Evolutionary conservation across 805 yeast species (phyloP).

Genomic region (Blastobotrys mokoenaii): DNA sequence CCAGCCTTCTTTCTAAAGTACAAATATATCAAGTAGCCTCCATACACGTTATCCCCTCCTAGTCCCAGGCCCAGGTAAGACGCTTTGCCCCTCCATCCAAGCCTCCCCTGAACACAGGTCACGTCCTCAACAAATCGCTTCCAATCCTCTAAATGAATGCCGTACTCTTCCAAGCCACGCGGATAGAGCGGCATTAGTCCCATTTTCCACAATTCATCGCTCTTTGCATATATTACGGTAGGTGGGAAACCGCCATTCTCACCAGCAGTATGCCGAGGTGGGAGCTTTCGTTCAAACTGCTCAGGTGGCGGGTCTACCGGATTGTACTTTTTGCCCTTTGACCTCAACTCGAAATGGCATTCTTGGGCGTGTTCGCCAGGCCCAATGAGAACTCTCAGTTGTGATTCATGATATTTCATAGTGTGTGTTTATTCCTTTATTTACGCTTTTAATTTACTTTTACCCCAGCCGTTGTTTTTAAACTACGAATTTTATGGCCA

Average conservation of each 20-base stretch:
- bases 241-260: background rate
- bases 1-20: background rate
- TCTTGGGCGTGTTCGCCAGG: background rate
- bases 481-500: too few species aligned
- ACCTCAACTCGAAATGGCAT: background rate
- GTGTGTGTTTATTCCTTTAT: too few species aligned
- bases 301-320: background rate
- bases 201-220: background rate
- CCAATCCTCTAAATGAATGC: background rate
- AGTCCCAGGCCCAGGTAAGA: background rate
- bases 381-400: background rate
- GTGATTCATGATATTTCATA: background rate
- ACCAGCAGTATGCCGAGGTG: background rate
- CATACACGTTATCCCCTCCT: background rate
- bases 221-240: background rate
- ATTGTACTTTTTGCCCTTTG: background rate
- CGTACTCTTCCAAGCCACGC: background rate
- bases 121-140: constrained; percentile 1
- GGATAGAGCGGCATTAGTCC: background rate
- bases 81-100: too few species aligned
- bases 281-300: background rate
- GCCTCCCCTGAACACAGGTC: too few species aligned
- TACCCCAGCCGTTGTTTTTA: too few species aligned
- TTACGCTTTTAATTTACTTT: too few species aligned
- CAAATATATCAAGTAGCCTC: background rate